Conservation (phyloP, 2,329 filamentous ascomycete genomes). For the Paecilomyces sp. region DNA sequence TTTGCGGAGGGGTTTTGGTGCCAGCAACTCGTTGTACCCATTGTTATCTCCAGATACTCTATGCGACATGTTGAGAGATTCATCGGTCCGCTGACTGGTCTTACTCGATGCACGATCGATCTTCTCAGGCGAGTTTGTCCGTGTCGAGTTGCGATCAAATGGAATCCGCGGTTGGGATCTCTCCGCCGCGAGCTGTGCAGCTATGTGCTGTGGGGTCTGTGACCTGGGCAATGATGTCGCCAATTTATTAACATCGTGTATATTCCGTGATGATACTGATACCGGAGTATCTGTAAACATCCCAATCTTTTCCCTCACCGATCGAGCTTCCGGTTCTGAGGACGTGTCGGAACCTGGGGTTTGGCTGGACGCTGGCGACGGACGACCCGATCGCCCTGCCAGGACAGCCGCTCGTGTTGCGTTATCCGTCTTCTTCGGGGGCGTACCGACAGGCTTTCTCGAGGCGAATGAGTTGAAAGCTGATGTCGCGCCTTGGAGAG, state of each 20-base stretch:
- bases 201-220: slow-evolving; percentile 23
- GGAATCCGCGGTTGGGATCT: slow-evolving; percentile 14
- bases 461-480: slow-evolving; percentile 23
- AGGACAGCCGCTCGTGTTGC: slow-evolving; percentile 12
- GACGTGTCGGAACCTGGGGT: slow-evolving; percentile 14
- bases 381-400: slow-evolving; percentile 12
- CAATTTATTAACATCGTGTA: slow-evolving; percentile 8
- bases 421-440: slow-evolving; percentile 10
- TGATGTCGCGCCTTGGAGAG: slow-evolving; percentile 29
- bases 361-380: slow-evolving; percentile 6
- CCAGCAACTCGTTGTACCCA: slow-evolving; percentile 13
- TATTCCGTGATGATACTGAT: slow-evolving; percentile 4
- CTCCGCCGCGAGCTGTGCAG: slow-evolving; percentile 27
- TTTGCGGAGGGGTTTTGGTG: slow-evolving; percentile 18
- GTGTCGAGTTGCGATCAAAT: slow-evolving; percentile 1
- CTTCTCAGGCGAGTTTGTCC: slow-evolving; percentile 3
- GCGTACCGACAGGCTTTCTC: slow-evolving; percentile 9
- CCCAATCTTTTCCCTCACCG: slow-evolving; percentile 33
- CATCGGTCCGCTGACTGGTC: background rate
- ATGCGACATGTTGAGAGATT: slow-evolving; percentile 4
- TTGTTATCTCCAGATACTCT: slow-evolving; percentile 7
- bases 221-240: slow-evolving; percentile 8
- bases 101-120: background rate
- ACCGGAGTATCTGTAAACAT: slow-evolving; percentile 20
- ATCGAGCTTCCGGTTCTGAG: slow-evolving; percentile 22